Percentiles rank a stretch among this genome's conserved stretches.
These are phyloP conservation scores for Dalechampia spathulata DNA, from an alignment of 441 rosid species.

Conservation along the genomic window DNA sequence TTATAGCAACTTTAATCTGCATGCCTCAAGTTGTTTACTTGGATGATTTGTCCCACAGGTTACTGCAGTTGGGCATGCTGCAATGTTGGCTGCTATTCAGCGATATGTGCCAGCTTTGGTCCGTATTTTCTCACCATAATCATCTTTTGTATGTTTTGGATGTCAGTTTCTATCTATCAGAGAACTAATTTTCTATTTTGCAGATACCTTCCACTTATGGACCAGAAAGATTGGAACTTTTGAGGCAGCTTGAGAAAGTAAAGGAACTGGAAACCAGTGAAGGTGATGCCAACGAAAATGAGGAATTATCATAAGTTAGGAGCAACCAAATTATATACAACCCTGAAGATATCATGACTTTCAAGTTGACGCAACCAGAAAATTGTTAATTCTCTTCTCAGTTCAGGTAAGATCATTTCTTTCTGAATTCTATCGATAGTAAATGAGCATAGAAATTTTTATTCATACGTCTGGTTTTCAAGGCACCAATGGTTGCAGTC, in stretches of 20 bases:
- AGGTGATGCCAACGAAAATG: conserved; percentile 46
- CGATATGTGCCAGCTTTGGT: conserved; percentile 92
- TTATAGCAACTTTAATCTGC: too few species aligned
- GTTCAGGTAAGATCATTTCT: conserved; percentile 18
- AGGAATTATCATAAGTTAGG: conserved; percentile 39
- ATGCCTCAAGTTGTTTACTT: not conserved
- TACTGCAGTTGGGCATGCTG: conserved; percentile 98
- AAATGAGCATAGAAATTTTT: conserved; percentile 63
- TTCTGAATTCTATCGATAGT: conserved; percentile 46
- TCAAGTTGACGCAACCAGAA: conserved; percentile 4
- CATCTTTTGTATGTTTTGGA: conserved; percentile 7
- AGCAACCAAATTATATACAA: conserved; percentile 18
- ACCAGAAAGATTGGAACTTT: conserved; percentile 82
- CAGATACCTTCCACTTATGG: conserved; percentile 77
- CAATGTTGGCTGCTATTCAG: conserved; percentile 95
- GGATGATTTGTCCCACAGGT: conserved; percentile 42
- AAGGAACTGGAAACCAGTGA: conserved; percentile 64
- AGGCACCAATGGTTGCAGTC: conserved; percentile 91
- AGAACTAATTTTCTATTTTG: conserved; percentile 27
- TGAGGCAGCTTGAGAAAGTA: conserved; percentile 89
- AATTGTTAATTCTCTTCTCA: not conserved
- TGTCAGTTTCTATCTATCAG: not conserved
- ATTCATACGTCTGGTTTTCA: conserved; percentile 71
- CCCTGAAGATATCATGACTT: not conserved
- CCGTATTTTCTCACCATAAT: conserved; percentile 16